These are phyloP conservation scores for Naganishia cerealis DNA, from an alignment of 1,284 basidiomycete genomes.

Conservation along the genomic window DNA sequence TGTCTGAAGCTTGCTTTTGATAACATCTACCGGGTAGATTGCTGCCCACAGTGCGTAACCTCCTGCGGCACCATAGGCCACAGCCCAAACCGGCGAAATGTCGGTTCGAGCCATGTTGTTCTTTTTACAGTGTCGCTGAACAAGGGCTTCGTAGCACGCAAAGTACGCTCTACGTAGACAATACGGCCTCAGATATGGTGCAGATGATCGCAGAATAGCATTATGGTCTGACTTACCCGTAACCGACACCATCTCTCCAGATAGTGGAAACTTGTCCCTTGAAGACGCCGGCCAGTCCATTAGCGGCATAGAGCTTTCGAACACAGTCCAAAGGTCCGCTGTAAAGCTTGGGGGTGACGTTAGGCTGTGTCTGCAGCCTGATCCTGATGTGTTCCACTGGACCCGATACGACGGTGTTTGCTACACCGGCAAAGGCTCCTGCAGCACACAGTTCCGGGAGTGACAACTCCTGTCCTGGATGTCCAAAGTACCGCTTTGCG, in stretches of 20 bases:
- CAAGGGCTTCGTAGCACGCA: conserved; percentile 85
- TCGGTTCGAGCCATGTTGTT: conserved; percentile 72
- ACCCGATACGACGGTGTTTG: conserved; percentile 88
- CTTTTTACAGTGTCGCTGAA: conserved; percentile 75
- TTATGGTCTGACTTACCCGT: conserved; percentile 57
- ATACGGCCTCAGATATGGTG: background rate
- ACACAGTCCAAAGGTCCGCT: conserved; percentile 82
- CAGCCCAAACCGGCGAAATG: conserved; percentile 71
- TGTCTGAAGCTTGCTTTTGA: conserved; percentile 93
- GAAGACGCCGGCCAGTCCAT: conserved; percentile 82
- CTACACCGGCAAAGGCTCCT: conserved; percentile 58
- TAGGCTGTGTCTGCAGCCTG: conserved; percentile 83
- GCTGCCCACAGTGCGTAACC: conserved; percentile 57
- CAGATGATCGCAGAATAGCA: background rate
- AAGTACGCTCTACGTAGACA: conserved; percentile 67
- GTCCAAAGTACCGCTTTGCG: conserved; percentile 74
- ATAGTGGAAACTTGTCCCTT: conserved; percentile 91
- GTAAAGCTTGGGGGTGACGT: conserved; percentile 66
- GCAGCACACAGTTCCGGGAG: conserved; percentile 37
- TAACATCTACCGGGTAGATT: conserved; percentile 64
- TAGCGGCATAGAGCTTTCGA: conserved; percentile 69
- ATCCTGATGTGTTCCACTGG: conserved; percentile 98
- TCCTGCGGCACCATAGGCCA: conserved; percentile 80
- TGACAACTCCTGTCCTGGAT: conserved; percentile 40
- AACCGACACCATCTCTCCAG: conserved; percentile 78